Evolutionary conservation across 768 basidiomycete genomes (phyloP).

Genomic region (Astraeus odoratus): DNA sequence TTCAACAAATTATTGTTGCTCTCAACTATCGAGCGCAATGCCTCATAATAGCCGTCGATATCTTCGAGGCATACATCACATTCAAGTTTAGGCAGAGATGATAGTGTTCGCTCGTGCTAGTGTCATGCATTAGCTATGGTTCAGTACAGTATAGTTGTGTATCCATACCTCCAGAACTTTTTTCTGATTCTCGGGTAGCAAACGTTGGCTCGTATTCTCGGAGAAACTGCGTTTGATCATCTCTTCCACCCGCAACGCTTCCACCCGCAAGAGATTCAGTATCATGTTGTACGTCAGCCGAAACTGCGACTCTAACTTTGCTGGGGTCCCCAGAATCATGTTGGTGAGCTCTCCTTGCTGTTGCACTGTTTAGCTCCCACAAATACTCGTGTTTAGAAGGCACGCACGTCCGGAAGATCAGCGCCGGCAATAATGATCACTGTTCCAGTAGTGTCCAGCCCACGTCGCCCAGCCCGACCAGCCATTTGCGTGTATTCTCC

Average conservation of each 20-base stretch:
- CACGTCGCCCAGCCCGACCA: constrained; percentile 93
- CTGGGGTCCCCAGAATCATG: constrained; percentile 94
- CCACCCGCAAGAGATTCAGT: constrained; percentile 89
- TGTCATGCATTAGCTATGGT: constrained; percentile 1
- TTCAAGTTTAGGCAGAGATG: constrained; percentile 52
- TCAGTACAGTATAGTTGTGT: constrained; percentile 2
- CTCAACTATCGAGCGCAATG: constrained; percentile 52
- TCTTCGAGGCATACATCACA: constrained; percentile 67
- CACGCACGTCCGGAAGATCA: constrained; percentile 72
- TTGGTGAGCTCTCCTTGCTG: constrained; percentile 69
- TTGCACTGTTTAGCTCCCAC: background rate
- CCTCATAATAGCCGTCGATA: constrained; percentile 73
- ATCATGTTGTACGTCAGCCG: constrained; percentile 99
- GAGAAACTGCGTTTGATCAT: constrained; percentile 99
- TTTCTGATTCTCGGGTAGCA: constrained; percentile 90
- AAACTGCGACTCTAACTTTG: constrained; percentile 93
- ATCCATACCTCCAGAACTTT: constrained; percentile 69
- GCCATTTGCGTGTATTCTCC: constrained; percentile 99
- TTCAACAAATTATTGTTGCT: constrained; percentile 57
- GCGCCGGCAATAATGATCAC: constrained; percentile 87
- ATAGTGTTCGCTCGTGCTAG: constrained; percentile 70
- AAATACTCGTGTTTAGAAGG: constrained; percentile 4
- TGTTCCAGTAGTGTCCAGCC: constrained; percentile 90
- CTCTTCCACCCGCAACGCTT: constrained; percentile 93
- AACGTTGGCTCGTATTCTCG: constrained; percentile 89